These are phyloP conservation scores for Fusarium buharicum DNA, from an alignment of 2,329 filamentous ascomycete genomes.

Conservation along the genomic window DNA sequence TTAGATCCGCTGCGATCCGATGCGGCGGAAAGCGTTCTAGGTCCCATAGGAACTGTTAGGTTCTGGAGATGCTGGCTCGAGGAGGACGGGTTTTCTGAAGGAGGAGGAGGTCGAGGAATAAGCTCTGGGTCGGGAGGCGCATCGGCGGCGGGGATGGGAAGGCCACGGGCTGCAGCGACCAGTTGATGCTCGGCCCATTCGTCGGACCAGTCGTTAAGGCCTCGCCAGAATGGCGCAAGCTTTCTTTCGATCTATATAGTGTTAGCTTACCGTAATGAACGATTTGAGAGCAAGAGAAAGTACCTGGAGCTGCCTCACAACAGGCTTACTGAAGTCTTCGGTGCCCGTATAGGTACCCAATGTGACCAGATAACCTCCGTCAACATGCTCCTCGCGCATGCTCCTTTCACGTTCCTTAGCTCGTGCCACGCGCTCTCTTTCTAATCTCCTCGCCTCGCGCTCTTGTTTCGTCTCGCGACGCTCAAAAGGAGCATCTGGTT, in stretches of 20 bases:
- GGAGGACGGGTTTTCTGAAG: conserved; percentile 61
- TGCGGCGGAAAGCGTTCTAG: conserved; percentile 79
- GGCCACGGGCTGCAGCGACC: conserved; percentile 86
- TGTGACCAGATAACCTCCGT: conserved; percentile 94
- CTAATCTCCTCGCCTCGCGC: conserved; percentile 84
- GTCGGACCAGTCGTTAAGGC: conserved; percentile 86
- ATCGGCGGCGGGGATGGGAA: conserved; percentile 85
- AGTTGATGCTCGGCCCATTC: conserved; percentile 96
- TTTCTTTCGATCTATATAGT: conserved; percentile 84
- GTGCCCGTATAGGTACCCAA: conserved; percentile 90
- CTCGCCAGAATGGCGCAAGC: conserved; percentile 94
- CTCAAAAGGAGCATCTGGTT: conserved; percentile 60
- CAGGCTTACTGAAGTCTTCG: conserved; percentile 91
- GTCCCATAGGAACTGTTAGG: conserved; percentile 81
- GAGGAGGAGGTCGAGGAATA: conserved; percentile 59
- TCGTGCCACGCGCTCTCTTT: conserved; percentile 80
- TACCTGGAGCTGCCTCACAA: conserved; percentile 92
- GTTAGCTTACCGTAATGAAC: conserved; percentile 27
- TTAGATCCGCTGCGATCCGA: conserved; percentile 76
- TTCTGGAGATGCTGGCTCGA: conserved; percentile 69
- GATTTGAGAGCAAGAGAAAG: conserved; percentile 33
- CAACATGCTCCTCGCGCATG: conserved; percentile 89
- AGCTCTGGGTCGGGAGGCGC: conserved; percentile 78
- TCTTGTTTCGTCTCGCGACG: conserved; percentile 92
- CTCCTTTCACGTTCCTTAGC: conserved; percentile 89